Base-by-base conservation (phyloP, 192 early-diverging fungal species). In the Umbelopsis ramanniana region DNA sequence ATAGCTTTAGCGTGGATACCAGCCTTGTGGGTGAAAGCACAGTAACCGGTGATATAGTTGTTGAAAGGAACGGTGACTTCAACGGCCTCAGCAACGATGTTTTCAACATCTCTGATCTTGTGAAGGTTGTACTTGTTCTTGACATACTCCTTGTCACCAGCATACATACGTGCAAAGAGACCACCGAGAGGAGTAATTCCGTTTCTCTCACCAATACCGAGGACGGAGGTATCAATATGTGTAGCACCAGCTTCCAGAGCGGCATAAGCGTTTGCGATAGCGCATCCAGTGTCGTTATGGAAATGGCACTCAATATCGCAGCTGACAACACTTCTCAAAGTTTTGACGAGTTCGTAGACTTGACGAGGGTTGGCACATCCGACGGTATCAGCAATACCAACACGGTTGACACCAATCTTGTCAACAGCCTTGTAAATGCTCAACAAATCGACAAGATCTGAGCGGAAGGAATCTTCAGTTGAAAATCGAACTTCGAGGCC, bases 1-100 rank as follows among this genome's bases (percentile, higher is more conserved):
- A 99, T 97, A 67, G 97, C 97, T 85, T 99, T 99, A 86, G 97
- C 97, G 81, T 99, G 97, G 81, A 98, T 99, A 77, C 97, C 97
- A 46, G 97, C 96, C 91, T 99, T 99, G 87, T 99, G 97, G 7
- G 97, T 98, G 82, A 99, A 98, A 46, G 96, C 96, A 79, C 95
- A 97, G 85, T 98, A 97, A 45, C 97, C 97, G 33, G 97, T 99
- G 79, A 99, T 96, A 83, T 95, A 97, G 89, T 99, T 98, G 90
- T 99, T 99, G 89, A 99, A 99, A 24, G 97, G 97, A 72, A 99
- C 95, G 53, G 93, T 90, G 76, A 99, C 90, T 74, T 93, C 91
- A 22, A 99, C 97, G 6, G 94, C 89, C 23, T 96, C 94, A 22
- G 97, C 97, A 29, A 99, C 94, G 81, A 97, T 82, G 85, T 99